Base-by-base conservation (phyloP, 441 rosid species). In the Corymbia calophylla region DNA sequence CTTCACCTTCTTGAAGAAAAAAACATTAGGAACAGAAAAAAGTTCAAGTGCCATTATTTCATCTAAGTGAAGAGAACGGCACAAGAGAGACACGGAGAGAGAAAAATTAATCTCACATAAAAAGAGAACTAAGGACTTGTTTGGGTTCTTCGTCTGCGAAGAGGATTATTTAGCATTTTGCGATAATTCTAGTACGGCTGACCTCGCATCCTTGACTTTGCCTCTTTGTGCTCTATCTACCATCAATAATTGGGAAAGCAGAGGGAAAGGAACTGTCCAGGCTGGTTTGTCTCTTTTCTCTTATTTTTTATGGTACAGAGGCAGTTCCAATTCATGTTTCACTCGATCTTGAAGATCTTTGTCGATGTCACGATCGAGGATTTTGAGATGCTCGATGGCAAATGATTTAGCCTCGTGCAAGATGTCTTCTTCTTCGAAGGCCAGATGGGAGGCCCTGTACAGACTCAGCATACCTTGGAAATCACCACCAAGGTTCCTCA, bases 301-400 rank as follows among this genome's bases (percentile, higher is more conserved):
- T 56, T 56, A 56, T 23, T 56, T 56, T 56, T 56, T 56, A 23
- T 56, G 62, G 62, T 91, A 93, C 44, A 92, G 87, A 7, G 95
- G 93, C 88, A 87, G 89, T 86, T 94, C 94, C 90, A 93, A 56
- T 13, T 93, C 94, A 88, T 91, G 94, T 44, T 55, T 84, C 2
- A 87, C 39, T 54, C 9, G 62, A 5, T 56, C 29, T 56, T 56
- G 62, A 56, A 56, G 62, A 56, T 56, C 29, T 56, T 56, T 56
- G 62, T 56, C 5, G 62, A 56, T 12, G 3, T 56, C 25, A 27
- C 29, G 1, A 56, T 56, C 16, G 25, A 56, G 62, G 62, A 21
- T 56, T 56, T 27, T 23, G 29, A 56, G 62, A 56, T 56, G 62
- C 62, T 56, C 62, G 29, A 56, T 56, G 62, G 62, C 29, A 58